A percentile compares a stretch with the other conserved stretches of the same genome.
phyloP scores from a whole-genome alignment of 345 rosid genomes.

The Salix arbutifolia region DNA sequence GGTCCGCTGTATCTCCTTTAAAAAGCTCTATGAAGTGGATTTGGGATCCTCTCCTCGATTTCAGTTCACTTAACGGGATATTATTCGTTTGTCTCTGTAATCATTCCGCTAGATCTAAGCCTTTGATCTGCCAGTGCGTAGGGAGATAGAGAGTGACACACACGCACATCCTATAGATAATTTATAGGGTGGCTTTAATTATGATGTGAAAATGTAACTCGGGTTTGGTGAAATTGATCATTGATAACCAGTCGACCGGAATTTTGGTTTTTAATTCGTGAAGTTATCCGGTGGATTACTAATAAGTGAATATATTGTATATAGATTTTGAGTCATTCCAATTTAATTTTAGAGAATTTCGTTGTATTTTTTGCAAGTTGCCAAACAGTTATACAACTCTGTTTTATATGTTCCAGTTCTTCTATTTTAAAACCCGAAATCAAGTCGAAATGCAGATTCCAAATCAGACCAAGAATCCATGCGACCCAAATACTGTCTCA shows the following conservation, averaged over 20 bases:
- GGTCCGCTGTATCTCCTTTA: slow-evolving; percentile 14
- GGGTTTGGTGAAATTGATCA: too few relatives aligned
- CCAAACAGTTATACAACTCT: too few relatives aligned
- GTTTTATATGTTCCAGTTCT: too few relatives aligned
- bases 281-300: not conserved
- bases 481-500: too few relatives aligned
- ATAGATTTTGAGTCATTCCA: too few relatives aligned
- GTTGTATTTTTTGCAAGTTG: too few relatives aligned
- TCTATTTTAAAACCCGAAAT: too few relatives aligned
- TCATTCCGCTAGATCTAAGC: slow-evolving; percentile 8
- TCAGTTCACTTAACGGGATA: too few relatives aligned
- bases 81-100: not conserved
- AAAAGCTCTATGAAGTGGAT: slow-evolving; percentile 19
- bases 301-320: too few relatives aligned
- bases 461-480: rapidly evolving
- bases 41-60: slow-evolving; percentile 20
- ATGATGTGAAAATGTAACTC: not conserved
- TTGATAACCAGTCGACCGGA: not conserved
- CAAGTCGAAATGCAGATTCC: too few relatives aligned
- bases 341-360: too few relatives aligned
- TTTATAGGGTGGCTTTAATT: not conserved
- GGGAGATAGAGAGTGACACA: too few relatives aligned
- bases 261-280: not conserved
- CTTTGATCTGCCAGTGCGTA: slow-evolving; percentile 13
- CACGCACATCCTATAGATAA: not conserved